Conservation (phyloP, 768 basidiomycete genomes). For the Leccinum olivaceopallidum region DNA sequence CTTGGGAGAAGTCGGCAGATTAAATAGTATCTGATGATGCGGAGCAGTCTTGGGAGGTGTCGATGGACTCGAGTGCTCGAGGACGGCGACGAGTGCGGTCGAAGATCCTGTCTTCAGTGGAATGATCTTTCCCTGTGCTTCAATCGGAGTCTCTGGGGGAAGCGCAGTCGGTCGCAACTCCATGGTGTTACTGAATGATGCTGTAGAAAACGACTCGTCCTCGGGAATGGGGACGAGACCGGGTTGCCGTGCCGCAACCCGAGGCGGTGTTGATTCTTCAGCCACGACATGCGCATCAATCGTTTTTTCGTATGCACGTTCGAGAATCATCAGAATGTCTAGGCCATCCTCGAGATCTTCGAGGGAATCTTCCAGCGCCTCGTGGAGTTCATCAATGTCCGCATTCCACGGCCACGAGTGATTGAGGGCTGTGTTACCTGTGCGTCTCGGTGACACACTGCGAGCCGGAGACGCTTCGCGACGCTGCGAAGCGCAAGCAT, state of each 20-base stretch:
- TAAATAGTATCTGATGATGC: slow-evolving; percentile 20
- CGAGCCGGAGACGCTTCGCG: slow-evolving; percentile 39
- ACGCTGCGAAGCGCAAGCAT: slow-evolving; percentile 8
- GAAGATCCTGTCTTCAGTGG: slow-evolving; percentile 63
- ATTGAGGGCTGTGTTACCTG: slow-evolving; percentile 31
- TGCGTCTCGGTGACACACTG: slow-evolving; percentile 45
- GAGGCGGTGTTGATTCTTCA: slow-evolving; percentile 20
- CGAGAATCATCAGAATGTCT: slow-evolving; percentile 67
- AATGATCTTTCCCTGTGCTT: slow-evolving; percentile 22
- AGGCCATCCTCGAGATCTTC: slow-evolving; percentile 70
- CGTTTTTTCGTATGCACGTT: slow-evolving; percentile 68
- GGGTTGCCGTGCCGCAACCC: slow-evolving; percentile 4
- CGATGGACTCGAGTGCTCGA: slow-evolving; percentile 43
- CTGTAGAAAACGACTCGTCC: slow-evolving; percentile 10
- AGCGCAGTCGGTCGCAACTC: slow-evolving; percentile 1
- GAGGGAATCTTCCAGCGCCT: slow-evolving; percentile 44
- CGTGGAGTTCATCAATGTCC: slow-evolving; percentile 44
- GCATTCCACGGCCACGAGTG: slow-evolving; percentile 32
- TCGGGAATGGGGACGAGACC: slow-evolving; percentile 27
- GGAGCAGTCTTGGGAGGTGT: slow-evolving; percentile 18
- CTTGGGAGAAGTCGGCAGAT: slow-evolving; percentile 28
- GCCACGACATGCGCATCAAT: slow-evolving; percentile 57
- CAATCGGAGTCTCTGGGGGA: slow-evolving; percentile 19
- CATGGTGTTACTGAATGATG: neutral
- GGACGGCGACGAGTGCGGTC: slow-evolving; percentile 65